Conservation (phyloP, 257 asterid species). For the Petrea volubilis region DNA sequence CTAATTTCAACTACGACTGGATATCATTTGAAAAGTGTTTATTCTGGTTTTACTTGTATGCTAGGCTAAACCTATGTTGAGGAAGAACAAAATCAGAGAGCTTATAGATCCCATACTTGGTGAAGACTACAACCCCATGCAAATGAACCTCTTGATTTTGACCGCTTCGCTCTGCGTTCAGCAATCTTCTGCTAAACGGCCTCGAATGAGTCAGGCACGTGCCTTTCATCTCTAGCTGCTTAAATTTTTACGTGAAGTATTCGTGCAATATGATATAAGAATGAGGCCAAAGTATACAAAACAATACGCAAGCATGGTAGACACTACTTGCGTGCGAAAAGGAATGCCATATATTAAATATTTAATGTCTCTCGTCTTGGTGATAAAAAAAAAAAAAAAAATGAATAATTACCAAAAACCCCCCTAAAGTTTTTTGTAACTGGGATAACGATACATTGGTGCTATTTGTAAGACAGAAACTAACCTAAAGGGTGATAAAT, state of each 20-base stretch:
- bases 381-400: too few relatives aligned
- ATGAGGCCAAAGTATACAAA: too few relatives aligned
- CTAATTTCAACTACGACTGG: neutral
- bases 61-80: conserved; percentile 73
- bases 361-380: too few relatives aligned
- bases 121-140: conserved; percentile 40
- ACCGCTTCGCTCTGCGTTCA: conserved; percentile 66
- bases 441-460: too few relatives aligned
- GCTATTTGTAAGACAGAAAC: too few relatives aligned
- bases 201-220: conserved; percentile 64
- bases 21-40: neutral
- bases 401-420: too few relatives aligned
- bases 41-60: neutral
- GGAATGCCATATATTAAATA: too few relatives aligned
- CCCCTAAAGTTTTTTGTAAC: too few relatives aligned
- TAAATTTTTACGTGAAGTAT: neutral
- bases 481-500: too few relatives aligned
- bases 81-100: conserved; percentile 61
- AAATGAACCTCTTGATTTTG: conserved; percentile 64
- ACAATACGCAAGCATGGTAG: too few relatives aligned
- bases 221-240: neutral
- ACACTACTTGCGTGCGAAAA: too few relatives aligned
- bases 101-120: conserved; percentile 60
- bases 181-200: conserved; percentile 59
- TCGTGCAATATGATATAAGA: too few relatives aligned